Base-by-base conservation (phyloP, 257 asterid genomes). In the Mentha longifolia region DNA sequence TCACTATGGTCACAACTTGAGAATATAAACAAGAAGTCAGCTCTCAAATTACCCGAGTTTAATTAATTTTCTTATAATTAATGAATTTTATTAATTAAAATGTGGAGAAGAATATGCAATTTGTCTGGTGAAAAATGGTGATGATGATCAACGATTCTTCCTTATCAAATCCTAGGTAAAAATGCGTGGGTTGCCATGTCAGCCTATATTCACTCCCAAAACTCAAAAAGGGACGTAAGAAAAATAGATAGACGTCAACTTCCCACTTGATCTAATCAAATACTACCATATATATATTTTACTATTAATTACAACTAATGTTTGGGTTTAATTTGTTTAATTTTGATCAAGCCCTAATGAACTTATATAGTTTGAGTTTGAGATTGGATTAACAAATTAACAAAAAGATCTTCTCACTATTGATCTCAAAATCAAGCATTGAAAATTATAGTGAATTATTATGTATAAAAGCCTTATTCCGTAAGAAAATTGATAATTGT, bases 161-260 rank as follows among this genome's bases (percentile, higher is more conserved):
- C 88, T 84, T 75, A 82, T 84, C 88, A 72, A 84, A 82, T 79
- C 79, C 77, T 71, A 78, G 71, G 80, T 70, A 79, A 72, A 69
- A 64, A 74, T 64, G 73, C 50, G 10, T 9, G 42, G 49, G 37
- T 33, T 65, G 76, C 76, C 80, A 64, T 31, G 65, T 57, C 76
- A 65, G n/a, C 66, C 55, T 46, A 49, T 61, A 25, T 20, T 71
- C 54, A 33, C 56, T 1, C 46, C 7, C 46, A 10, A 41, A 6
- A 14, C 45, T 49, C 63, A n/a, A 45, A 59, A 70, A 45, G 68
- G 25, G 50, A 70, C 67, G 60, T 47, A 16, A 9, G 1, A 55
- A 33, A 15, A 2, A 51, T 17, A 6, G 35, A 22, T 39, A 25
- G 37, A 68, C 14, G 57, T 22, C 65, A 55, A 56, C 30, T 41